Percentiles rank a stretch among this genome's conserved stretches.
Conservation (phyloP, 164 flowering plant genomes). For the Umbellularia californica region DNA sequence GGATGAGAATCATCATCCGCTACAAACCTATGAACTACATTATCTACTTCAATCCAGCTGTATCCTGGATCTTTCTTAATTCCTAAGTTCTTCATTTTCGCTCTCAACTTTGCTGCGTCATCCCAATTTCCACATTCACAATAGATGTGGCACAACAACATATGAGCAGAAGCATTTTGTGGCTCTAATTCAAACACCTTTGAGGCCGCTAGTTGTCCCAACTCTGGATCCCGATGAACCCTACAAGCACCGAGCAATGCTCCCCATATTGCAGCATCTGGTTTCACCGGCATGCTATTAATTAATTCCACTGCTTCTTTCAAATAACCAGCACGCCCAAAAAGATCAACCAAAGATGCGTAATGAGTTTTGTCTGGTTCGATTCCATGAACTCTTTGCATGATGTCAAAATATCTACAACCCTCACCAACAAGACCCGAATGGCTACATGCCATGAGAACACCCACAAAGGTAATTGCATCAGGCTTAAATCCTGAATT, state of each 20-base stretch:
- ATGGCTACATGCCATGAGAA: conserved; percentile 17
- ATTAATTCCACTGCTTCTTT: conserved; percentile 9
- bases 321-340: conserved; percentile 16
- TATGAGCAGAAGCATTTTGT: conserved; percentile 9
- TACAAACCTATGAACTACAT: conserved; percentile 7
- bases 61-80: conserved; percentile 9
- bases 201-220: conserved; percentile 7
- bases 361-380: conserved; percentile 10
- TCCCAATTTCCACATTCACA: conserved; percentile 3
- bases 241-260: conserved; percentile 17
- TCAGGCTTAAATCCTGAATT: conserved; percentile 5
- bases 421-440: conserved; percentile 12
- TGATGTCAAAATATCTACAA: conserved; percentile 3
- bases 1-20: conserved; percentile 13
- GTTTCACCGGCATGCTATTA: conserved; percentile 8
- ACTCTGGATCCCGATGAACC: conserved; percentile 6
- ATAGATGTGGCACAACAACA: conserved; percentile 13
- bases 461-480: conserved; percentile 10
- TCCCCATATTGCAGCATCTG: conserved; percentile 14
- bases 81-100: conserved; percentile 5
- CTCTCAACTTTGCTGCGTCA: conserved; percentile 10
- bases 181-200: conserved; percentile 15
- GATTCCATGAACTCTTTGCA: conserved; percentile 3
- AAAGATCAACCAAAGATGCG: conserved; percentile 17
- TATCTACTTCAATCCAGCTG: conserved; percentile 15